Evolutionary conservation across 176 grass and related monocot species (phyloP), one percentile per base, ranked within the genome.

Genomic region (Bolboschoenus planiculmis): DNA sequence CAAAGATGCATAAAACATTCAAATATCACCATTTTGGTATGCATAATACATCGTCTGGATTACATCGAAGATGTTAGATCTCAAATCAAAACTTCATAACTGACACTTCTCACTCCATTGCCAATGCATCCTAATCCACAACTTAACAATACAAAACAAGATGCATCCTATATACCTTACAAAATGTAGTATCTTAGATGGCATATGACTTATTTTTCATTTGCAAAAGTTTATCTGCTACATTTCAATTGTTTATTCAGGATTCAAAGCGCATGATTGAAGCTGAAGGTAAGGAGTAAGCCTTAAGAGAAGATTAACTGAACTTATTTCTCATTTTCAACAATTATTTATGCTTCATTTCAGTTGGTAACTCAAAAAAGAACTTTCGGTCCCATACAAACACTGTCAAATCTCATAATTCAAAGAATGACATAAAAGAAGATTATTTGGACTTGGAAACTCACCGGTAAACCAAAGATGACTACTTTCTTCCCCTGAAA

Each of bases 401-500:
- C 23, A 71, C 66, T 24, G 18, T 7, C 20, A 1, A 44, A 9
- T 44, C 8, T 46, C 37, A 72, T 43, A 71, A 46, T 44, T 44
- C 20, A 72, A 26, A 20, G 16, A 46, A 44, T 44, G 26, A 72
- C 4, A 72, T 46, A 46, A 51, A 9, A 76, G 42, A 16, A 56
- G 15, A 70, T 72, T 10, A 36, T 50, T 62, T 18, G 20, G 0
- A 46, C 21, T 23, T 39, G n/a, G 11, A 44, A 82, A 81, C 91
- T 93, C 80, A 99, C 92, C 14, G 96, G 96, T 85, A 99, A 67
- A 9, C 96, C 96, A 56, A 99, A 99, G 84, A 99, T 87, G 70
- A 99, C 87, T 59, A 99, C 96, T 85, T 99, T 95, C 89, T 95
- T 99, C 51, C 92, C 92, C 91, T 97, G 90, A 72, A 90, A 94